These are phyloP conservation scores for Solanum sparsipilum DNA, from an alignment of 257 asterid species.

Conservation along the genomic window DNA sequence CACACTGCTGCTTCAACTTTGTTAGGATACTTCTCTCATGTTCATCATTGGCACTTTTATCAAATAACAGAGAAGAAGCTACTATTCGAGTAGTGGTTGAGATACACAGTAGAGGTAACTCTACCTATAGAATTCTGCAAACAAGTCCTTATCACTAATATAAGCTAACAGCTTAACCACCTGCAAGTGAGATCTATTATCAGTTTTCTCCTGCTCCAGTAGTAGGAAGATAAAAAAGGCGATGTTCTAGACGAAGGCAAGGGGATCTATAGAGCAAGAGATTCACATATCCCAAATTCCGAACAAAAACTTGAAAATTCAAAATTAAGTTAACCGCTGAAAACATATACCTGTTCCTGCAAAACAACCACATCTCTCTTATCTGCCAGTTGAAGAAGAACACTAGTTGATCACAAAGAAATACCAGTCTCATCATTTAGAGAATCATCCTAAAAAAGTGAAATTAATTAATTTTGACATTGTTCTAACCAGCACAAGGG, in stretches of 20 bases:
- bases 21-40: constrained; percentile 89
- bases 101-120: no score
- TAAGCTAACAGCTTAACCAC: no score
- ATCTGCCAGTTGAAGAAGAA: constrained; percentile 54
- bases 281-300: constrained; percentile 80
- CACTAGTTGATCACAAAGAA: not conserved
- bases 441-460: not conserved
- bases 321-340: constrained; percentile 3
- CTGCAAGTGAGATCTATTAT: not conserved
- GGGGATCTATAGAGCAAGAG: not conserved
- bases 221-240: not conserved
- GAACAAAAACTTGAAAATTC: constrained; percentile 63
- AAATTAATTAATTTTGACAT: not conserved
- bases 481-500: not conserved
- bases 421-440: not conserved
- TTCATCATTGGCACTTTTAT: constrained; percentile 62
- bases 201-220: constrained; percentile 58
- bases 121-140: no score
- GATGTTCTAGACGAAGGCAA: not conserved
- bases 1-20: constrained; percentile 96
- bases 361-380: constrained; percentile 75
- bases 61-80: constrained; percentile 36
- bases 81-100: no score
- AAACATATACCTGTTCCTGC: constrained; percentile 67
- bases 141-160: no score